These are phyloP conservation scores for Diaporthe batatas DNA, from an alignment of 2,329 filamentous ascomycete genomes.

Conservation along the genomic window DNA sequence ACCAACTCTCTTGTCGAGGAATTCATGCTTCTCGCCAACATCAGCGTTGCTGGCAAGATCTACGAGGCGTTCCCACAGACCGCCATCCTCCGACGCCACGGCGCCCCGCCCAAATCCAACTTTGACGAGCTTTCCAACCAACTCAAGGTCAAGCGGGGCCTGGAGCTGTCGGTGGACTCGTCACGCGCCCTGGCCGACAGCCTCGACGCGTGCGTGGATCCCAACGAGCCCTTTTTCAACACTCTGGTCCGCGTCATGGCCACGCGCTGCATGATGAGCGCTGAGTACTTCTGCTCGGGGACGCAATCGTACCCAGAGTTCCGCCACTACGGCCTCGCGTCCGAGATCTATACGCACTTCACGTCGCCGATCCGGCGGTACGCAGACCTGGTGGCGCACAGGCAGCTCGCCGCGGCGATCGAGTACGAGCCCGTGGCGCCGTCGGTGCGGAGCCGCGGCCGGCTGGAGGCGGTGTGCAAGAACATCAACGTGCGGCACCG, in stretches of 20 bases:
- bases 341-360: slow-evolving; percentile 98
- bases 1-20: slow-evolving; percentile 99
- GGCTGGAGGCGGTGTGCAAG: slow-evolving; percentile 93
- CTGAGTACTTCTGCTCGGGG: slow-evolving; percentile 97
- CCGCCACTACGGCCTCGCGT: slow-evolving; percentile 95
- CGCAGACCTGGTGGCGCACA: slow-evolving; percentile 93
- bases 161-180: slow-evolving; percentile 86
- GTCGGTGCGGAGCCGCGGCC: slow-evolving; percentile 82
- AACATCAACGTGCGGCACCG: slow-evolving; percentile 99
- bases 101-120: slow-evolving; percentile 91
- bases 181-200: slow-evolving; percentile 95
- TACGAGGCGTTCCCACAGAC: slow-evolving; percentile 95
- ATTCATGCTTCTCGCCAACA: slow-evolving; percentile 99
- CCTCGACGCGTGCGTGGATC: slow-evolving; percentile 85
- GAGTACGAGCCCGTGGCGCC: slow-evolving; percentile 90
- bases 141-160: slow-evolving; percentile 85
- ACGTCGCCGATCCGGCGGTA: slow-evolving; percentile 97
- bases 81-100: slow-evolving; percentile 92
- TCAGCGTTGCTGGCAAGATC: slow-evolving; percentile 90
- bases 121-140: slow-evolving; percentile 95
- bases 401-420: slow-evolving; percentile 95
- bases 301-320: slow-evolving; percentile 95
- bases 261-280: slow-evolving; percentile 98
- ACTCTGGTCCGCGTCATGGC: slow-evolving; percentile 97
- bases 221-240: slow-evolving; percentile 94